Conservation (phyloP, 805 yeast genomes). For the Lachancea mirantina region DNA sequence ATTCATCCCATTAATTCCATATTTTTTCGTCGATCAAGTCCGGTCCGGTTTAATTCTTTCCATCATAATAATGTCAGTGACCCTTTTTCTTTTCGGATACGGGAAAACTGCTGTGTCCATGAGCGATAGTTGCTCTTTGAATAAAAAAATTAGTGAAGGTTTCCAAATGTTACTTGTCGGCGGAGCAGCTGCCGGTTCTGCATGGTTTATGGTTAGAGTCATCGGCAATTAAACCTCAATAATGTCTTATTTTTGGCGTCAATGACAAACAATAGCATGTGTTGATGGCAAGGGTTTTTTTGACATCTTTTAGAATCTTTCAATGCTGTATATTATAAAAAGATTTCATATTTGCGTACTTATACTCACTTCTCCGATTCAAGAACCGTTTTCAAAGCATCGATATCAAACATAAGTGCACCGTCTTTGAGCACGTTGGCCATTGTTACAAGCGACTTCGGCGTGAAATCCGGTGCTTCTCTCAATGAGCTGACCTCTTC, state of each 20-base stretch:
- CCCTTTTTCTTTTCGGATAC: conserved; percentile 82
- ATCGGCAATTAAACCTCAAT: conserved; percentile 37
- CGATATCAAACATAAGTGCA: conserved; percentile 51
- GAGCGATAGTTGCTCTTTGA: conserved; percentile 63
- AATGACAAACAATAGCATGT: too few relatives aligned
- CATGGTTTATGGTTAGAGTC: conserved; percentile 82
- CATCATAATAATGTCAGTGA: conserved; percentile 73
- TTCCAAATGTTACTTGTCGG: conserved; percentile 91
- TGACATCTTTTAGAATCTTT: too few relatives aligned
- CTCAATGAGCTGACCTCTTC: conserved; percentile 56
- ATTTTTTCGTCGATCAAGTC: conserved; percentile 74
- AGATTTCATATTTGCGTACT: too few relatives aligned
- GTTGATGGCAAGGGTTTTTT: too few relatives aligned
- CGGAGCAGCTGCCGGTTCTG: conserved; percentile 95
- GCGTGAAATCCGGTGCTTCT: conserved; percentile 55
- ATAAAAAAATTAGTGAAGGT: conserved; percentile 67
- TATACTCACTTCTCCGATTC: conserved; percentile 16
- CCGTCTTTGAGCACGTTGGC: conserved; percentile 56
- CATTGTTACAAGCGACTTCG: conserved; percentile 47
- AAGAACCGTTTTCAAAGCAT: conserved; percentile 34
- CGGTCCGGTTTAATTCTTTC: conserved; percentile 69
- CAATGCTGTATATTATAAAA: conserved; percentile 9
- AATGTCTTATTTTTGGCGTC: too few relatives aligned
- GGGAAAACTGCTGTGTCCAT: conserved; percentile 78
- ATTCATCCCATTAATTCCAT: conserved; percentile 82